Percentiles rank a stretch among this genome's conserved stretches.
These are phyloP conservation scores for Dothideomycetidae sp. DNA, from an alignment of 2,329 filamentous ascomycete species.

Conservation along the genomic window DNA sequence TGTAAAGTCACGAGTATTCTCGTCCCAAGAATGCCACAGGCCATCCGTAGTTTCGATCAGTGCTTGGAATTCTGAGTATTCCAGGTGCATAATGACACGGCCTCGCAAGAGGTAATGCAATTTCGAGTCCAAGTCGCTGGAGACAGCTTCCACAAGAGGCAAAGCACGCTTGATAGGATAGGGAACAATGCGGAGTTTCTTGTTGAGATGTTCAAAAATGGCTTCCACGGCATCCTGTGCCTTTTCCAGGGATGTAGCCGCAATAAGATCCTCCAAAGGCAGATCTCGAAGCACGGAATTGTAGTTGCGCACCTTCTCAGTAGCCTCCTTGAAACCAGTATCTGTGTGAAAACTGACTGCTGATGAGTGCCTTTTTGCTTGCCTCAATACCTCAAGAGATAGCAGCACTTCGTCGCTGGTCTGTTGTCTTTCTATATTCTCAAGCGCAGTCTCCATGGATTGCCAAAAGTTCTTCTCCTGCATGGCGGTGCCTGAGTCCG, in stretches of 20 bases:
- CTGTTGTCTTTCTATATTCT: slow-evolving; percentile 81
- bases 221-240: slow-evolving; percentile 76
- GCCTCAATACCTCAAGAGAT: slow-evolving; percentile 87
- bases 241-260: slow-evolving; percentile 77
- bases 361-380: slow-evolving; percentile 95
- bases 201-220: slow-evolving; percentile 92
- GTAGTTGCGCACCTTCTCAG: slow-evolving; percentile 94
- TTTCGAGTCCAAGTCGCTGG: slow-evolving; percentile 74
- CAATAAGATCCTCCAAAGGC: slow-evolving; percentile 83
- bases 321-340: slow-evolving; percentile 88
- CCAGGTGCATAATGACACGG: slow-evolving; percentile 76
- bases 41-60: slow-evolving; percentile 72
- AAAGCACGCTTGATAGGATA: slow-evolving; percentile 88
- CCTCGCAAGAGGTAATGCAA: slow-evolving; percentile 78
- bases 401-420: slow-evolving; percentile 76
- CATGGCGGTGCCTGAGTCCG: slow-evolving; percentile 62
- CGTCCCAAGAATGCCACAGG: slow-evolving; percentile 89
- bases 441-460: slow-evolving; percentile 86
- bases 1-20: slow-evolving; percentile 93
- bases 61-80: slow-evolving; percentile 76
- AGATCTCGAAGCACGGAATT: slow-evolving; percentile 99
- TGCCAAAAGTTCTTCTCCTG: slow-evolving; percentile 99
- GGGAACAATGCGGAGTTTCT: slow-evolving; percentile 89
- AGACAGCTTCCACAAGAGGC: slow-evolving; percentile 92
- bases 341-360: slow-evolving; percentile 95